Evolutionary conservation across 345 rosid genomes (phyloP).

Genomic region (Dipteronia dyeriana): DNA sequence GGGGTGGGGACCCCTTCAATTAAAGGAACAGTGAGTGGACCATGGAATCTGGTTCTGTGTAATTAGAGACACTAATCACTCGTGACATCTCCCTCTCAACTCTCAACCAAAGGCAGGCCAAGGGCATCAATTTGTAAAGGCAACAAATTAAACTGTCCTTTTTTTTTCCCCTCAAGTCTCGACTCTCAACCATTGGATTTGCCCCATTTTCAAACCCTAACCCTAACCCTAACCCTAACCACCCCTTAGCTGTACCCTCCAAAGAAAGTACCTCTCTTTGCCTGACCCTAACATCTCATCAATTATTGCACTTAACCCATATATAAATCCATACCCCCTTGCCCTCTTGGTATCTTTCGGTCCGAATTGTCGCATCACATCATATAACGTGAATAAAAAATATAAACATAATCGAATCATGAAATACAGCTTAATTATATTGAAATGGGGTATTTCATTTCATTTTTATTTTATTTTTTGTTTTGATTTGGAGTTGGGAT

Average conservation of each 20-base stretch:
- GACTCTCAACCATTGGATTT: slow-evolving; percentile 7
- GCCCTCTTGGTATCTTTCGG: no score
- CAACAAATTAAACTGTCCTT: slow-evolving; percentile 7
- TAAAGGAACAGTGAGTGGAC: slow-evolving; percentile 6
- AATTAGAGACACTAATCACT: slow-evolving; percentile 4
- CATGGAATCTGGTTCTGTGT: slow-evolving; percentile 30
- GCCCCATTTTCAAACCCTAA: slow-evolving; percentile 11
- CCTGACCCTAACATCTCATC: neutral
- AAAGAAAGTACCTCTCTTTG: neutral
- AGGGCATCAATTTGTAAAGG: neutral
- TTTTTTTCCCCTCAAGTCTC: neutral
- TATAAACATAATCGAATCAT: no score
- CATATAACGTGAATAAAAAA: no score
- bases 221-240: neutral
- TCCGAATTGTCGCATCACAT: no score
- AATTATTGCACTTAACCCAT: slow-evolving; percentile 14
- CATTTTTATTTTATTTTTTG: no score
- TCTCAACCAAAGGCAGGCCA: no score
- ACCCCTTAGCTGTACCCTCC: neutral
- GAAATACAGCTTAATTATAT: no score
- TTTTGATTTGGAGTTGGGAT: neutral
- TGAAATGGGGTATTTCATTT: no score
- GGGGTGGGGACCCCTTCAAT: neutral
- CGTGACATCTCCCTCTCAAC: slow-evolving; percentile 8
- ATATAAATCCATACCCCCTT: no score